A percentile compares a stretch with the other conserved stretches of the same genome.
These are phyloP conservation scores for Vigna angularis DNA, from an alignment of 306 rosid genomes.

Conservation along the genomic window DNA sequence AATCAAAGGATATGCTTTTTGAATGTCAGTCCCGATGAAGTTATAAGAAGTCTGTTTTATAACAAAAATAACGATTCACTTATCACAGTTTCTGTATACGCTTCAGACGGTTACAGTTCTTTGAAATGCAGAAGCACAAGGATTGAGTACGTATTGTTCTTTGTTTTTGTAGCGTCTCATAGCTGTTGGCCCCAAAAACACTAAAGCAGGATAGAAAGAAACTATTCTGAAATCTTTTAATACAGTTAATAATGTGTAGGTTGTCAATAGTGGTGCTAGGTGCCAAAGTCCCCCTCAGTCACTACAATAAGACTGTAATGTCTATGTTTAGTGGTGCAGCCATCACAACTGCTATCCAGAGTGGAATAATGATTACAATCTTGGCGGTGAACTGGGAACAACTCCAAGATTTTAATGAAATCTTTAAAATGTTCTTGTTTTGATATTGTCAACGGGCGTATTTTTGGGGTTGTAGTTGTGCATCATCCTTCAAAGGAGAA, in stretches of 20 bases:
- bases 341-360: neutral
- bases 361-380: neutral
- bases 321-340: neutral
- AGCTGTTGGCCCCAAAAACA: neutral
- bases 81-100: slow-evolving; percentile 98
- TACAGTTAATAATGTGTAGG: neutral
- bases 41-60: slow-evolving; percentile 94
- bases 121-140: slow-evolving; percentile 98
- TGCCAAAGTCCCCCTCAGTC: neutral
- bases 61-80: slow-evolving; percentile 98
- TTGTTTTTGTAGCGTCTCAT: neutral
- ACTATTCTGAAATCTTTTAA: neutral
- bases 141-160: slow-evolving; percentile 73
- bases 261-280: neutral
- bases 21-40: slow-evolving; percentile 98
- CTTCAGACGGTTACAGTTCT: slow-evolving; percentile 97
- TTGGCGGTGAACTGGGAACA: neutral
- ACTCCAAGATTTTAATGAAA: neutral
- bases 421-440: neutral
- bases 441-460: neutral
- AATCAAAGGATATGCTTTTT: slow-evolving; percentile 94
- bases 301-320: neutral
- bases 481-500: neutral
- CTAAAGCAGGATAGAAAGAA: neutral
- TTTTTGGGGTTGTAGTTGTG: neutral